A percentile compares a stretch with the other conserved stretches of the same genome.
phyloP scores from a whole-genome alignment of 2,329 filamentous ascomycete genomes.

The Cadophora malorum region DNA sequence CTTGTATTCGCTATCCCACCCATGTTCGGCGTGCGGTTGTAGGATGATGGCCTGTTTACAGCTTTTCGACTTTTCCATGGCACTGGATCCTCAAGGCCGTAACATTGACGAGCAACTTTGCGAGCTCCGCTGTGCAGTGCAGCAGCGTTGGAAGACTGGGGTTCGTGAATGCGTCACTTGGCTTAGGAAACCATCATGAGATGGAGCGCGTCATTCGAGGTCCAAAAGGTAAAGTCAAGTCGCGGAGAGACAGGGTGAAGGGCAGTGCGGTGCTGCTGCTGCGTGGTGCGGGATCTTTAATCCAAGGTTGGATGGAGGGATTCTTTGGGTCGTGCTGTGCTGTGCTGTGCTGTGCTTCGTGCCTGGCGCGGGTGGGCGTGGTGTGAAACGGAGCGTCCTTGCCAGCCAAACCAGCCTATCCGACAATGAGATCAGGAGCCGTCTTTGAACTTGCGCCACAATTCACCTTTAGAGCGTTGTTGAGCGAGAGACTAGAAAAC shows the following conservation, averaged over 20 bases:
- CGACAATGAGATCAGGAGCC: not conserved
- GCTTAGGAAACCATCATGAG: constrained; percentile 41
- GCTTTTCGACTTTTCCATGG: constrained; percentile 40
- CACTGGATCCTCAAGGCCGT: constrained; percentile 36
- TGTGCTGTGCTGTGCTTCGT: constrained; percentile 5
- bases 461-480: not conserved
- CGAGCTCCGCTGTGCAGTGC: constrained; percentile 34
- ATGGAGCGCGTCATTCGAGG: constrained; percentile 29
- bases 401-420: not conserved
- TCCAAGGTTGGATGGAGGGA: not conserved
- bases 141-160: constrained; percentile 10
- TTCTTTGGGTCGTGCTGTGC: not conserved
- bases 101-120: constrained; percentile 36
- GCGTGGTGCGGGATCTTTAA: no score
- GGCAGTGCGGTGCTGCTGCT: constrained; percentile 15
- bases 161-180: not conserved
- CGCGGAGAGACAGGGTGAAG: constrained; percentile 10
- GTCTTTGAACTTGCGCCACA: constrained; percentile 6
- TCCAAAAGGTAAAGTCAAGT: constrained; percentile 10
- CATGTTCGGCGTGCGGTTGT: constrained; percentile 37
- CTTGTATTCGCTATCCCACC: constrained; percentile 21
- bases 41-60: constrained; percentile 36
- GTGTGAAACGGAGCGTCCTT: not conserved
- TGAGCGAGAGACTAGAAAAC: not conserved
- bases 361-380: constrained; percentile 12